Evolutionary conservation across 768 basidiomycete genomes (phyloP).

Genomic region (Pleurotus citrinopileatus): DNA sequence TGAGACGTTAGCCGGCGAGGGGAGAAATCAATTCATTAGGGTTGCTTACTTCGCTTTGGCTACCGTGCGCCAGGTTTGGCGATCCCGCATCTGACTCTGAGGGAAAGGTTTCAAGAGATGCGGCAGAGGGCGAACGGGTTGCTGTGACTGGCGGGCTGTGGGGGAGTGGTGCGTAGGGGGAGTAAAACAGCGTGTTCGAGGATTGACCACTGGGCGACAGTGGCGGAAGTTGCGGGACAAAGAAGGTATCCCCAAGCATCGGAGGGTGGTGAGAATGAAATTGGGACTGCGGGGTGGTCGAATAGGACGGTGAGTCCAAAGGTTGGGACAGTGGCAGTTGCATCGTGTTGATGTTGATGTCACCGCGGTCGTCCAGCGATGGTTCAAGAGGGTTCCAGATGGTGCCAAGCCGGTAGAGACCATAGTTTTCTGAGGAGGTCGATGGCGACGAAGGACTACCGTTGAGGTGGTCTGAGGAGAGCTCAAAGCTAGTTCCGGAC

Average conservation of each 20-base stretch:
- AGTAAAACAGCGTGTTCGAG: not conserved
- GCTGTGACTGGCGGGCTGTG: not conserved
- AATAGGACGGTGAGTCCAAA: too few species aligned
- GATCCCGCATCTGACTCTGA: not conserved
- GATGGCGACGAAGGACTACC: not conserved
- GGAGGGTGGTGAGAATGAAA: too few species aligned
- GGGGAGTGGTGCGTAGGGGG: not conserved
- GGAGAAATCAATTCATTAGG: slow-evolving; percentile 16
- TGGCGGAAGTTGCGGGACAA: not conserved
- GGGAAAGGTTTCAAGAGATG: not conserved
- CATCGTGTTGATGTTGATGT: not conserved
- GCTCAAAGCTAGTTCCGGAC: not conserved
- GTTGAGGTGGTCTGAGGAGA: not conserved
- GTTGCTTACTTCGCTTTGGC: not conserved
- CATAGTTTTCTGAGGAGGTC: not conserved
- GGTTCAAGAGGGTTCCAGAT: not conserved
- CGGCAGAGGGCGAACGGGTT: not conserved
- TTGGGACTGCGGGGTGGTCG: too few species aligned
- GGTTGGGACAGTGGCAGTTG: not conserved
- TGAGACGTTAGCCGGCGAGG: slow-evolving; percentile 18
- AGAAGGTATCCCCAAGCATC: too few species aligned
- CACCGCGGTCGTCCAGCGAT: not conserved
- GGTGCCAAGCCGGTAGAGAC: not conserved
- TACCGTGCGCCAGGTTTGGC: not conserved
- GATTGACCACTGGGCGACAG: not conserved